Percentiles rank a stretch among this genome's conserved stretches.
Conservation (phyloP, 176 grass and related monocot genomes). For the Carex littledalei region DNA sequence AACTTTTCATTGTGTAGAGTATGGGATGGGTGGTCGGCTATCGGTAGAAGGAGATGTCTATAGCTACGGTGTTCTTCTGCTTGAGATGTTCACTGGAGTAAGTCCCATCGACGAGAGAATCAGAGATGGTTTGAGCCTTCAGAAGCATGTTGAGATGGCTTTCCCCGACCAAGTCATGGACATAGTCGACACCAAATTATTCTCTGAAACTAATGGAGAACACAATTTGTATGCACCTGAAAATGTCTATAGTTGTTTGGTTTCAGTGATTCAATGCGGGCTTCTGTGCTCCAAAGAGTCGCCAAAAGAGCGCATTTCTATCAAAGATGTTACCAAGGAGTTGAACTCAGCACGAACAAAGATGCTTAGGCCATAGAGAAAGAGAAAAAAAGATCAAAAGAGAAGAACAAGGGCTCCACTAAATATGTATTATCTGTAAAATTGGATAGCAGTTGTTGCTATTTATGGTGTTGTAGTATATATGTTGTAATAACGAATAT, state of each 20-base stretch:
- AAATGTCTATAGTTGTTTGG: slow-evolving; percentile 3
- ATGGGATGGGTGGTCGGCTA: slow-evolving; percentile 26
- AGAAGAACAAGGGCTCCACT: not conserved
- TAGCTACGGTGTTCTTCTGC: not conserved
- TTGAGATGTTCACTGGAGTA: not conserved
- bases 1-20: slow-evolving; percentile 13
- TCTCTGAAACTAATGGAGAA: not conserved
- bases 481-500: no score
- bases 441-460: no score
- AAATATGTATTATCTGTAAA: not conserved
- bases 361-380: not conserved
- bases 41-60: slow-evolving; percentile 34
- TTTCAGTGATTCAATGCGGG: slow-evolving; percentile 15
- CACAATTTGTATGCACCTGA: not conserved
- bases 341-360: slow-evolving; percentile 24
- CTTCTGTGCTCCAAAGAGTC: slow-evolving; percentile 26
- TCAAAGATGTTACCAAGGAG: slow-evolving; percentile 21
- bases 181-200: slow-evolving; percentile 24
- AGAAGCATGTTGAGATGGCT: slow-evolving; percentile 13
- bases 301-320: slow-evolving; percentile 12
- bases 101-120: slow-evolving; percentile 24
- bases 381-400: no score
- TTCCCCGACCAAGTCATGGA: slow-evolving; percentile 18
- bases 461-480: no score
- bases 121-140: slow-evolving; percentile 26